Base-by-base conservation (phyloP, 1,284 basidiomycete genomes). In the Tilletia caries region DNA sequence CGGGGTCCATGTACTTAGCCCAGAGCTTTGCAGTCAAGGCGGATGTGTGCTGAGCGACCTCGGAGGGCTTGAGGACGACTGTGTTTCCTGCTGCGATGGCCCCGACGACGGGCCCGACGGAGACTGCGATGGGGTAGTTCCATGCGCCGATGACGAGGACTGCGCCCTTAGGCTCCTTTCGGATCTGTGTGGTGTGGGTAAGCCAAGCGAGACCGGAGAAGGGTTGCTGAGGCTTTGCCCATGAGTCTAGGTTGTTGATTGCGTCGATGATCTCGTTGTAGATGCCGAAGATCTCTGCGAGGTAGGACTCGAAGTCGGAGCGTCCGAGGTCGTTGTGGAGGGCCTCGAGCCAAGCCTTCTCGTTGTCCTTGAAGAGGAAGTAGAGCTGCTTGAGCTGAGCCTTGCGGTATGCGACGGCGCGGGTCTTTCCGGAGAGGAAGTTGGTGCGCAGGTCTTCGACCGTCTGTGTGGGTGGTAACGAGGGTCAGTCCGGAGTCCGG, bases 1-100 rank as follows among this genome's bases (percentile, higher is more conserved):
- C 89, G 0, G 86, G 85, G 83, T 95, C 93, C 72, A 97, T 82
- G 80, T 97, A 95, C 79, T 91, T 89, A 3, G 89, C 89, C 20
- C 92, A 70, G 2, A 95, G 88, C 76, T 92, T 89, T 0, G 89
- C 87, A 18, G 94, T 82, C 12, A 95, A 86, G 29, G 88, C 84
- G 27, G 89, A 89, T 1, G 87, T 87, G 8, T 89, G 87, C 0
- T 90, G 88, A 0, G 89, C 86, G n/a, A 89, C 85, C 82, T 96
- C 94, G 0, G 92, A 92, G 0, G 91, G 91, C 84, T 83, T 83
- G 66, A 83, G 71, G 90, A 85, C 71, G 18, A 78, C 79, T 1
- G 83, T 81, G 75, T 83, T 84, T 13, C 85, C 85, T 6, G 84
- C 84, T 4, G 84, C 78, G 68, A 85, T 84, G 23, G 85, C 84